Evolutionary conservation across 176 grass and related monocot species (phyloP).

Genomic region (Alloteropsis semialata): DNA sequence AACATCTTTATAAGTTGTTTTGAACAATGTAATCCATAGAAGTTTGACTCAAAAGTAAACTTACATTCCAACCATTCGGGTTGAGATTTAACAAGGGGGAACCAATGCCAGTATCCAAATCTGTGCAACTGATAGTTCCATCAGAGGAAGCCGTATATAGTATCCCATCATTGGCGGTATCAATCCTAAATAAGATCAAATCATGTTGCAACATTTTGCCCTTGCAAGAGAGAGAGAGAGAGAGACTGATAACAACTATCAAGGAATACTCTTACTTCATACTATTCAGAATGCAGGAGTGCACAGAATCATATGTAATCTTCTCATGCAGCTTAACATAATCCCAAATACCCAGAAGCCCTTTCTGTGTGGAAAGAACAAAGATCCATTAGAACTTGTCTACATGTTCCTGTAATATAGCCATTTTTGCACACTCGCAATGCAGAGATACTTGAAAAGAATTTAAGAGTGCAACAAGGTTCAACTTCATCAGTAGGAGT

Average conservation of each 20-base stretch:
- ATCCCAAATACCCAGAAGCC: conserved; percentile 87
- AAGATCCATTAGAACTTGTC: not conserved
- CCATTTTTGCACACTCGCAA: not conserved
- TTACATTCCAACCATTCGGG: conserved; percentile 91
- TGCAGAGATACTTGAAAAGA: not conserved
- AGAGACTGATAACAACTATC: not conserved
- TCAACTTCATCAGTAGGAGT: not conserved
- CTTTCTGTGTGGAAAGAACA: conserved; percentile 61
- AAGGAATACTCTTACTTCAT: conserved; percentile 71
- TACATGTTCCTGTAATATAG: not conserved
- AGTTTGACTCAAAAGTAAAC: not conserved
- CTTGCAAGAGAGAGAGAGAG: not conserved
- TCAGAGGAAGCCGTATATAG: conserved; percentile 92
- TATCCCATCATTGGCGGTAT: conserved; percentile 59
- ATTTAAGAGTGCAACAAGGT: conserved; percentile 15
- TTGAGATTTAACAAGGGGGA: conserved; percentile 79
- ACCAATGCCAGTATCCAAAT: conserved; percentile 74
- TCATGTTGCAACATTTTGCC: not conserved
- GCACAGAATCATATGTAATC: conserved; percentile 74
- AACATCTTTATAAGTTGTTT: not conserved
- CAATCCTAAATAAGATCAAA: conserved; percentile 52
- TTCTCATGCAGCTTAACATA: conserved; percentile 88
- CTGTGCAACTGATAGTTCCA: conserved; percentile 81
- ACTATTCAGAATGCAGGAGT: conserved; percentile 87
- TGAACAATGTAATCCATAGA: not conserved